These are phyloP conservation scores for Vaccinium myrtillus DNA, from an alignment of 148 eudicot genomes.

Conservation along the genomic window DNA sequence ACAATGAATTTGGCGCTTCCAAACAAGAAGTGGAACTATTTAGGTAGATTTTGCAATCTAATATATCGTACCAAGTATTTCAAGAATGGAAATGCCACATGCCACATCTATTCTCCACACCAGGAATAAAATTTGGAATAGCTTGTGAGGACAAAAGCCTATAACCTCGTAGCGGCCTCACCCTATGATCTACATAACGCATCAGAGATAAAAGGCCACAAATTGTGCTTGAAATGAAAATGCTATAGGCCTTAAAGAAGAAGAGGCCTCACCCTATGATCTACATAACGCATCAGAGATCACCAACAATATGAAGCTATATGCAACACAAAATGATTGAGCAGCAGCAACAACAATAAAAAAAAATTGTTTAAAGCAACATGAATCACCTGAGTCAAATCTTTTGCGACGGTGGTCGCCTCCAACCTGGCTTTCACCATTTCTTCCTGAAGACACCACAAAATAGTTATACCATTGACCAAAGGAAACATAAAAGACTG, in stretches of 20 bases:
- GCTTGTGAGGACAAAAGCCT: no score
- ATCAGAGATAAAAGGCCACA: no score
- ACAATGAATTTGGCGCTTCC: background rate
- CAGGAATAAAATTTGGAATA: no score
- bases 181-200: no score
- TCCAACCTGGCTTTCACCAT: constrained; percentile 53
- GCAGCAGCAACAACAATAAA: background rate
- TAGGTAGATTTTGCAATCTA: background rate
- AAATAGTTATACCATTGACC: background rate
- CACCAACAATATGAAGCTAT: background rate
- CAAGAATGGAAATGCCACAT: background rate
- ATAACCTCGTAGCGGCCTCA: no score
- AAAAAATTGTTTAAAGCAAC: constrained; percentile 2
- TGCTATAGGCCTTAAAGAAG: no score
- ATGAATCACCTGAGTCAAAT: constrained; percentile 40
- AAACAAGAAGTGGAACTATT: background rate
- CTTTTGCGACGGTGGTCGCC: constrained; percentile 46
- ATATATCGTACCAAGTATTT: background rate
- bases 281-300: no score
- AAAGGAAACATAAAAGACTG: background rate
- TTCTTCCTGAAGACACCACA: constrained; percentile 49
- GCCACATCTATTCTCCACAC: background rate
- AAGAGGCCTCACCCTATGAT: no score
- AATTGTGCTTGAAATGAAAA: no score
- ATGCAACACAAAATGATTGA: background rate